Evolutionary conservation across 2,329 filamentous ascomycete species (phyloP), one percentile per base, ranked within the genome.

Genomic region (Aplosporella prunicola): DNA sequence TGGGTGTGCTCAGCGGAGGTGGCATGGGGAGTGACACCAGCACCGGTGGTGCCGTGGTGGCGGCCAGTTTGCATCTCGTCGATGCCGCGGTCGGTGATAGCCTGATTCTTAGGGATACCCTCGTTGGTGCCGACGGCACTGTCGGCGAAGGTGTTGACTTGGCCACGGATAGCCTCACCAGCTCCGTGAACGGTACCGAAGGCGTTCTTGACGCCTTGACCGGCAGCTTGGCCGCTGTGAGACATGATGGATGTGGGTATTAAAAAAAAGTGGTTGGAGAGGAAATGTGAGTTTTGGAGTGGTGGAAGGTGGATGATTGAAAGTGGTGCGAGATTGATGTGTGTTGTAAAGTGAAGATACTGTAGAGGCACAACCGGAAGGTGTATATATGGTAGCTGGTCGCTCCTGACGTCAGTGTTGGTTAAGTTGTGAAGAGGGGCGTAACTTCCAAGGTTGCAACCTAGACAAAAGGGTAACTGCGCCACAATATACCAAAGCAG

Each of bases 161-260:
- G 56, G 29, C 58, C 59, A 5, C 59, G 57, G 35, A 62, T 52
- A 11, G 55, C 55, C 44, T 62, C 58, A 28, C 59, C 59, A 14
- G 55, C 51, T 24, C 59, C 38, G 29, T 62, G 58, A 20, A 61
- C 43, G 38, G 54, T 46, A 9, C 53, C 49, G 14, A 55, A 52
- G 9, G 55, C 56, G 36, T 59, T 55, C 34, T 52, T 52, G 23
- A 61, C 43, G 11, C 53, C 49, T 27, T 49, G 49, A 38, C 55
- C 55, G 14, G 56, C 38, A 17, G 46, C 44, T 35, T 43, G 44
- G 25, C 51, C 51, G 25, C 47, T 45, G 42, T 51, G 33, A 20
- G 46, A 32, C 24, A 46, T 45, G 26, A 44, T 41, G 10, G 47
- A 45, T 42, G 51, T 43, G 51, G 11, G 17, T 18, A 25, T n/a